Conservation (phyloP, 2,329 filamentous ascomycete genomes). For the Epichloe coenophiala region DNA sequence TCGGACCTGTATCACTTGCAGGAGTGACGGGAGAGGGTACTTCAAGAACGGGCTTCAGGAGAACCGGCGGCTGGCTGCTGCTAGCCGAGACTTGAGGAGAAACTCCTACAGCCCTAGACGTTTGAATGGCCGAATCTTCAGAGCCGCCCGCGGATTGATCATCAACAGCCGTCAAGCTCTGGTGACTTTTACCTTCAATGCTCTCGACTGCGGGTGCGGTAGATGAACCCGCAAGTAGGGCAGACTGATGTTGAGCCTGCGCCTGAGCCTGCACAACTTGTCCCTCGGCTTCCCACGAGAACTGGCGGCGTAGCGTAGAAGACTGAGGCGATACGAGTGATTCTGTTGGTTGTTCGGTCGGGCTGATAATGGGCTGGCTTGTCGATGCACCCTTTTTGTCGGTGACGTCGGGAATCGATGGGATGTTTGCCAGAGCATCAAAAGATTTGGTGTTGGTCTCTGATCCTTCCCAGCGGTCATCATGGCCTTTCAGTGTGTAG, state of each 20-base stretch:
- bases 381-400: neutral
- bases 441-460: constrained; percentile 7
- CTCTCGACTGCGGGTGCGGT: neutral
- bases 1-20: constrained; percentile 16
- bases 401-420: neutral
- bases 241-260: neutral
- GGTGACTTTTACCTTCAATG: neutral
- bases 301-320: constrained; percentile 15
- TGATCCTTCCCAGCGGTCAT: constrained; percentile 47
- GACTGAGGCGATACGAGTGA: constrained; percentile 2
- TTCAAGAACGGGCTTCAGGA: constrained; percentile 17
- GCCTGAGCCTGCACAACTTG: constrained; percentile 14
- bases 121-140: neutral
- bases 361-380: neutral
- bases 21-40: constrained; percentile 31
- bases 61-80: neutral
- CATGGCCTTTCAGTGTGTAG: constrained; percentile 52
- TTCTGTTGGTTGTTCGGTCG: neutral
- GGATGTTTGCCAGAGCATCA: neutral
- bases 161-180: neutral
- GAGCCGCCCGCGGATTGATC: neutral
- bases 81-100: neutral
- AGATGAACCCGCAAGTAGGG: neutral
- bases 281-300: constrained; percentile 25
- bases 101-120: neutral